Conservation (phyloP, 768 basidiomycete species). For the Mycena sanguinolenta region DNA sequence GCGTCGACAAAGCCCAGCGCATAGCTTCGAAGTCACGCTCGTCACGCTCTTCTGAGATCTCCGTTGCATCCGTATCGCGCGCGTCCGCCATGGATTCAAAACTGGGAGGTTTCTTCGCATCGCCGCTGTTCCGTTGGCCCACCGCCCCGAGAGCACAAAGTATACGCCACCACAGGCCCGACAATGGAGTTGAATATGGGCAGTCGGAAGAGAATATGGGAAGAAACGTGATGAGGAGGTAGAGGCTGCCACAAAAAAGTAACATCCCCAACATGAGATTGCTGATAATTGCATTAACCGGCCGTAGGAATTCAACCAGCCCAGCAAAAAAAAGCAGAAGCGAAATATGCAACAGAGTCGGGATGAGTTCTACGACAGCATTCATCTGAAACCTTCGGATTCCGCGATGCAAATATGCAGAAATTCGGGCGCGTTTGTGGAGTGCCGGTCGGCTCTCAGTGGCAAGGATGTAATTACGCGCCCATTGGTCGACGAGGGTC, state of each 20-base stretch:
- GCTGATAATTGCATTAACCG: conserved; percentile 50
- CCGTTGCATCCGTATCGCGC: conserved; percentile 50
- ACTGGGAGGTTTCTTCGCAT: conserved; percentile 30
- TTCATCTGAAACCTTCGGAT: conserved; percentile 54
- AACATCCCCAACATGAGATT: conserved; percentile 49
- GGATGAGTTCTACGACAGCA: conserved; percentile 55
- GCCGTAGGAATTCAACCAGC: conserved; percentile 58
- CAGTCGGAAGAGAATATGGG: conserved; percentile 50
- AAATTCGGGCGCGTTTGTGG: conserved; percentile 56
- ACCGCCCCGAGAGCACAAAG: conserved; percentile 44
- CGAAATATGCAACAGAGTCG: conserved; percentile 62
- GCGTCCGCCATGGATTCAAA: conserved; percentile 45
- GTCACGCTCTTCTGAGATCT: conserved; percentile 51
- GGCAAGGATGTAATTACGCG: conserved; percentile 55
- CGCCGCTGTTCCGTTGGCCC: conserved; percentile 41
- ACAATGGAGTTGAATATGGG: conserved; percentile 55
- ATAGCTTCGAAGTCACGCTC: conserved; percentile 55
- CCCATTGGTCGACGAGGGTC: conserved; percentile 65
- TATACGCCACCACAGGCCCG: conserved; percentile 47
- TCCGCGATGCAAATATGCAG: conserved; percentile 56
- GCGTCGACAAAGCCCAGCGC: conserved; percentile 53
- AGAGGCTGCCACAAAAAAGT: conserved; percentile 45
- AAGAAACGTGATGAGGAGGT: conserved; percentile 48
- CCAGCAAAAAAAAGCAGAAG: conserved; percentile 66
- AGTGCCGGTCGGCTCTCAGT: conserved; percentile 48